A percentile compares a stretch with the other conserved stretches of the same genome.
These are phyloP conservation scores for Sporisorium sorghi DNA, from an alignment of 1,284 basidiomycete species.

Conservation along the genomic window DNA sequence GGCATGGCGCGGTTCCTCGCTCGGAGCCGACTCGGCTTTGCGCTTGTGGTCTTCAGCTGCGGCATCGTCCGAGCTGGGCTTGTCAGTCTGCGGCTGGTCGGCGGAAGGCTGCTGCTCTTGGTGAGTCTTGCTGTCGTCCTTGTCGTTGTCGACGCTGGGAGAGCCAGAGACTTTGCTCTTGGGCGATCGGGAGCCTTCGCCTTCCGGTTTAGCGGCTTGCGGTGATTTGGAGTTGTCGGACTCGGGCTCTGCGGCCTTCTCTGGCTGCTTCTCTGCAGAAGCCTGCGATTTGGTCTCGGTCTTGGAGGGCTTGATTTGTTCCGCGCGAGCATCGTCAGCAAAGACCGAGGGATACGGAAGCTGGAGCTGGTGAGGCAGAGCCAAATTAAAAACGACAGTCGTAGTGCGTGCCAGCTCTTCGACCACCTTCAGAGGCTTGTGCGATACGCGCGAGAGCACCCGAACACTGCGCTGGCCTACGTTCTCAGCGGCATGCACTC, in stretches of 20 bases:
- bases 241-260: conserved; percentile 11
- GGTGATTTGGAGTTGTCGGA: not conserved
- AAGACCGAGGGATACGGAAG: conserved; percentile 46
- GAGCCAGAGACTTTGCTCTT: conserved; percentile 34
- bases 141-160: conserved; percentile 11
- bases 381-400: conserved; percentile 30
- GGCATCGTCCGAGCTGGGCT: conserved; percentile 4
- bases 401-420: conserved; percentile 36
- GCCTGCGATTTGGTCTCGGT: not conserved
- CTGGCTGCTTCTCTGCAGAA: not conserved
- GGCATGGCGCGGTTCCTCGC: conserved; percentile 28
- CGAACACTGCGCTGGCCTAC: conserved; percentile 19
- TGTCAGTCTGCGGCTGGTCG: conserved; percentile 4
- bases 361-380: conserved; percentile 36
- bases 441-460: conserved; percentile 23
- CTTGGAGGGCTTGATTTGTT: conserved; percentile 3
- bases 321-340: conserved; percentile 8
- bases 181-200: conserved; percentile 22
- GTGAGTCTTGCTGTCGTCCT: not conserved
- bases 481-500: conserved; percentile 30
- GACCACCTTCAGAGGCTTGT: conserved; percentile 27
- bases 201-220: not conserved
- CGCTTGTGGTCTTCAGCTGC: conserved; percentile 15
- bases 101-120: not conserved
- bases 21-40: conserved; percentile 14